Evolutionary conservation across 257 asterid species (phyloP), one percentile per base, ranked within the genome.

Genomic region (Avicennia marina): DNA sequence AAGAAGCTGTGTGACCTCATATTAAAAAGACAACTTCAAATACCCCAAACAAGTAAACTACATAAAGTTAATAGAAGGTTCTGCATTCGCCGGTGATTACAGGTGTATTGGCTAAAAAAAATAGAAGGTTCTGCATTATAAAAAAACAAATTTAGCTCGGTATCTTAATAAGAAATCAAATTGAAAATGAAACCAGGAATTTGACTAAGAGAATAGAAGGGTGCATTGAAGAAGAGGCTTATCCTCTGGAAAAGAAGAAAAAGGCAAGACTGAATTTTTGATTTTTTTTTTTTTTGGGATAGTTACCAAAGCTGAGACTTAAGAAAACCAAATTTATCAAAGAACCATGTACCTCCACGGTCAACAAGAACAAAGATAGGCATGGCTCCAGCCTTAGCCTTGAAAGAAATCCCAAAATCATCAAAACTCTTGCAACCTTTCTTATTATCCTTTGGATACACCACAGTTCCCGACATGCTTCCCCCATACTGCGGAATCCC

Each of bases 401-500:
- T 87, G 60, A 76, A 84, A 40, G 94, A 82, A 75, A 73, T 69
- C 62, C 80, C 72, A 62, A 58, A 73, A 66, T 75, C 95, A 47
- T 45, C 81, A 65, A 90, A 90, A 48, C 44, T 51, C 13, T 65
- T 66, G 63, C 98, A 90, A 7, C 95, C 98, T 64, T 87, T 87
- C 24, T 48, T 72, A 55, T 87, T 90, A 6, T 79, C 84, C 64
- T 81, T 84, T 0, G 95, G 94, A 26, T 62, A 84, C 26, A 82
- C 66, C 39, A 87, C 94, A 55, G 88, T 59, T 20, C 94, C 98
- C 19, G 94, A 78, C 87, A 91, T 68, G 64, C 88, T 85, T 11
- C 98, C 98, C 19, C 96, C 96, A 68, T 87, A 85, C 24, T 91
- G 94, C 11, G 96, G 95, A 29, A 90, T 83, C 61, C 98, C 96